Evolutionary conservation across 768 basidiomycete genomes (phyloP).

Genomic region (Mrakia frigida): DNA sequence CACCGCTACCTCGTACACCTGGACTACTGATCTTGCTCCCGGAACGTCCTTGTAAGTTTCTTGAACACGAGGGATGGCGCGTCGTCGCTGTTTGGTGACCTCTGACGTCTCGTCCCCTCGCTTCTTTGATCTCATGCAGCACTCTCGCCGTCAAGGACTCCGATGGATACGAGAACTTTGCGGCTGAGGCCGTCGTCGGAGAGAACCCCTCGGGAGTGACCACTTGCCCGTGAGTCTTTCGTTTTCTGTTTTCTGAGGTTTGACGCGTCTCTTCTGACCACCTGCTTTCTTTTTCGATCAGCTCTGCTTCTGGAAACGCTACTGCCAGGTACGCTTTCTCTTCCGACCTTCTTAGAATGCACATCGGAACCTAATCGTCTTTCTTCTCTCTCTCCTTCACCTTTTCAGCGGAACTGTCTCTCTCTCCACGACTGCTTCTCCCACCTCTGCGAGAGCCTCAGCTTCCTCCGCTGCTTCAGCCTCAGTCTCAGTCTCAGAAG

Average conservation of each 20-base stretch:
- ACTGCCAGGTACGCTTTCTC: background rate
- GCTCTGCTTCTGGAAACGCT: background rate
- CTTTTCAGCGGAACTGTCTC: background rate
- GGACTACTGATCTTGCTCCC: slow-evolving; percentile 1
- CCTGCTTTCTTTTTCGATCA: background rate
- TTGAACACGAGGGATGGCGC: too few relatives aligned
- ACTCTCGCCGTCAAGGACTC: slow-evolving; percentile 18
- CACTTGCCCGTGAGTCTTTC: background rate
- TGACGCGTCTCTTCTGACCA: background rate
- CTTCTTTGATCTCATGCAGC: background rate
- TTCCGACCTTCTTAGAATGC: background rate
- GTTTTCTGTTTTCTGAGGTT: background rate
- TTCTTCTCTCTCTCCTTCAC: background rate
- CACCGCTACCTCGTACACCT: background rate
- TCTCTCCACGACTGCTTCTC: background rate
- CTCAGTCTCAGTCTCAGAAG: background rate
- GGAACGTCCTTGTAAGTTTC: background rate
- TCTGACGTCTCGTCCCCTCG: background rate
- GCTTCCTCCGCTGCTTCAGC: background rate
- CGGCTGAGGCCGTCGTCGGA: background rate
- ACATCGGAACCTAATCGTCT: background rate
- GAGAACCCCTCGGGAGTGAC: background rate
- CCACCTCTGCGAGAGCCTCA: background rate
- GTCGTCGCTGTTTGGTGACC: too few relatives aligned
- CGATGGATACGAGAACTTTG: background rate